Evolutionary conservation across 2,329 filamentous ascomycete species (phyloP), one percentile per base, ranked within the genome.

Genomic region (Calonectria leucothoes): DNA sequence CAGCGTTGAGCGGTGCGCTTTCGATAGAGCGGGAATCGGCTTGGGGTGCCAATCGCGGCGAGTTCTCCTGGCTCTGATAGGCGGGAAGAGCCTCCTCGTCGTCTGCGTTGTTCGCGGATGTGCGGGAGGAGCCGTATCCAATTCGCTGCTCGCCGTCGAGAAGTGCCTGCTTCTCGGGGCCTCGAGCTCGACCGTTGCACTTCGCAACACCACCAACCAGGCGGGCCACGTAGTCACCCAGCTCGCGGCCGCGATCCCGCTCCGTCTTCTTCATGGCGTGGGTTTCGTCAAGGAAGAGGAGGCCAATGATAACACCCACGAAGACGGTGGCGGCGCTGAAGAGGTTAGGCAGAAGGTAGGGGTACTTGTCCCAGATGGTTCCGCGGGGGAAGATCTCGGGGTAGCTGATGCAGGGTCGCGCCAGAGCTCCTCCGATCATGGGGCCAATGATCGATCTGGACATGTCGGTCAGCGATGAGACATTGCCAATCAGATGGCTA

Each of bases 241-340:
- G 81, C 82, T 96, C 94, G 17, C 94, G 85, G 6, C 96, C 96
- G 42, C 90, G 87, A 83, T 99, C 97, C 55, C 91, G 91, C 70
- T 92, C 89, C 77, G 92, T 84, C 86, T 94, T 98, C 87, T 94
- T 94, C 82, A 94, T 92, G 64, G 93, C 90, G 82, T 99, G 97
- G 1, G 97, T 98, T 86, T 99, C 97, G 82, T 99, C 95, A 69
- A 99, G 88, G 82, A 98, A 98, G 25, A 98, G 85, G 69, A 97
- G 87, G 23, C 96, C 96, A 67, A 97, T 89, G 5, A 93, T 82
- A 59, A 98, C 93, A 23, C 95, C 95, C 75, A 94, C 87, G 48
- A 93, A 85, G 12, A 98, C 93, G 20, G 97, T 91, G n/a, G 88
- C 87, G 37, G 95, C 93, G 84, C 95, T 98, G 77, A 98, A 94